Conservation (phyloP, 768 basidiomycete species). For the Gloeopeniophorella convolvens region DNA sequence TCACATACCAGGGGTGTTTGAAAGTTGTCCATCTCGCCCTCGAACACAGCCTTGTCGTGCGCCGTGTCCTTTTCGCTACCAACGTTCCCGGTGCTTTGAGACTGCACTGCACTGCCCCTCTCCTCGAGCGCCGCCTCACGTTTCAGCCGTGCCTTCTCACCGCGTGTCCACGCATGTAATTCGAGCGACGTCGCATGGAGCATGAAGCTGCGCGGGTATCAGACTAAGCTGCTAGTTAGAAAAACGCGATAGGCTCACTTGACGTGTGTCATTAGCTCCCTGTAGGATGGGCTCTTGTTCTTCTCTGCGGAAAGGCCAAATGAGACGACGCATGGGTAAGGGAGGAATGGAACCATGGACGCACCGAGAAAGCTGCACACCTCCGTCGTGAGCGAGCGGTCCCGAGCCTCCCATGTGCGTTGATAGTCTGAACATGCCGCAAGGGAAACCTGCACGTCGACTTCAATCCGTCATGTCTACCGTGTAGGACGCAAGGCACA, state of each 20-base stretch:
- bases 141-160: conserved; percentile 7
- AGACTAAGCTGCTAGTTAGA: background rate
- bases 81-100: too few relatives aligned
- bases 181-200: conserved; percentile 4
- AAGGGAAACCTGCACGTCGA: conserved; percentile 7
- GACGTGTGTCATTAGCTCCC: conserved; percentile 17
- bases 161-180: conserved; percentile 17
- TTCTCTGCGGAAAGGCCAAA: background rate
- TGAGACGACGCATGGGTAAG: background rate
- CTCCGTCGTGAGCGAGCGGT: conserved; percentile 18
- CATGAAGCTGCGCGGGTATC: conserved; percentile 1
- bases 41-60: background rate
- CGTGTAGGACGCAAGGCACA: too few relatives aligned
- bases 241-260: conserved; percentile 3
- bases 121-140: background rate
- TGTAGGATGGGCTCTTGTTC: conserved; percentile 15
- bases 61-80: background rate
- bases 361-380: conserved; percentile 10
- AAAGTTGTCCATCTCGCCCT: conserved; percentile 18
- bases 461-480: too few relatives aligned
- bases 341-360: background rate
- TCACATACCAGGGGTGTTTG: conserved; percentile 19
- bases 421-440: conserved; percentile 23
- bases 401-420: conserved; percentile 21
- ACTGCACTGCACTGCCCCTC: background rate